Percentiles rank a stretch among this genome's conserved stretches.
phyloP scores from a whole-genome alignment of 2,329 filamentous ascomycete genomes.

The Exutisphaerella laricina region DNA sequence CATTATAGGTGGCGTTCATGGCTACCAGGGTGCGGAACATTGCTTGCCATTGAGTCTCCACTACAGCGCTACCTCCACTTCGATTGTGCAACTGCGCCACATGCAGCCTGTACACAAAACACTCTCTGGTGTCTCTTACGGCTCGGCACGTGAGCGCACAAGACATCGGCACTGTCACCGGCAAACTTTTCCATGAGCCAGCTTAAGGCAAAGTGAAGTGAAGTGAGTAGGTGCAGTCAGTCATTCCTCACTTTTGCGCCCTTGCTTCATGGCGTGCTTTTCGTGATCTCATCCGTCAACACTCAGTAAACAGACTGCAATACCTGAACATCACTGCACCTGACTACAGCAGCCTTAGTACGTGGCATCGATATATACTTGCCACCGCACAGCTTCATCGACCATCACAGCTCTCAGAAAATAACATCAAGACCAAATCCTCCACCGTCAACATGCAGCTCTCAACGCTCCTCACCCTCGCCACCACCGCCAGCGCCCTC shows the following conservation, averaged over 20 bases:
- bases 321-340: background rate
- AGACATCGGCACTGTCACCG: background rate
- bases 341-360: background rate
- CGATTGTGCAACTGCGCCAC: conserved; percentile 1
- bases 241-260: background rate
- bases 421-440: no score
- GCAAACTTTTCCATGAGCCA: no score
- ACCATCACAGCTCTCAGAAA: no score
- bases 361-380: background rate
- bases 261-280: conserved; percentile 2
- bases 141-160: background rate
- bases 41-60: no score
- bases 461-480: background rate
- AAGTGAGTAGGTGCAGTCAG: background rate
- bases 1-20: background rate
- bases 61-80: no score
- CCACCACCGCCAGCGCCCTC: background rate
- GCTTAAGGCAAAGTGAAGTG: no score
- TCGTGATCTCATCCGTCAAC: background rate
- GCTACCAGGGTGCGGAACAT: background rate
- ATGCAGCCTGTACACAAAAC: conserved; percentile 1
- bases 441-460: background rate
- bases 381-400: no score
- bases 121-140: background rate
- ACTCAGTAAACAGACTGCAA: background rate